These are phyloP conservation scores for Aspergillus coremiiformis DNA, from an alignment of 495 filamentous ascomycete species.

Conservation along the genomic window DNA sequence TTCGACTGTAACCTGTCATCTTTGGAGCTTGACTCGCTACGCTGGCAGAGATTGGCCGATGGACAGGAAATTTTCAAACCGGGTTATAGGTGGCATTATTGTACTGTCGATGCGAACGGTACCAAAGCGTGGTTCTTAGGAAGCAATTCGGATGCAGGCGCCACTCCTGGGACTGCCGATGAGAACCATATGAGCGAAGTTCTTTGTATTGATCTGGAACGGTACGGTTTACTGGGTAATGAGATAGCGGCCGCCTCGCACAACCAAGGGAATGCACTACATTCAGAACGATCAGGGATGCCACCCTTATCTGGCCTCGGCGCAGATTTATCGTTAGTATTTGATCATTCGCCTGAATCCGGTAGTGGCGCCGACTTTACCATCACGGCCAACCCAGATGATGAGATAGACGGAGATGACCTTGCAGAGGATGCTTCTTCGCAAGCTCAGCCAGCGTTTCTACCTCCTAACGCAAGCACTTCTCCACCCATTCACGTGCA, in stretches of 20 bases:
- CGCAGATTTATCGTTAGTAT: slow-evolving; percentile 72
- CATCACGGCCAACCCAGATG: slow-evolving; percentile 70
- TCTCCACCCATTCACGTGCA: slow-evolving; percentile 88
- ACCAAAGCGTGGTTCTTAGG: slow-evolving; percentile 97
- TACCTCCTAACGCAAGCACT: slow-evolving; percentile 54
- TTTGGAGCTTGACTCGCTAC: slow-evolving; percentile 73
- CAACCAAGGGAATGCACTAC: slow-evolving; percentile 48
- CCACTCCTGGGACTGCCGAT: slow-evolving; percentile 44
- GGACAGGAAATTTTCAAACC: slow-evolving; percentile 84
- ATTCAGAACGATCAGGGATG: slow-evolving; percentile 40
- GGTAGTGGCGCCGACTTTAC: slow-evolving; percentile 80
- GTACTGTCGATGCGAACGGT: slow-evolving; percentile 82
- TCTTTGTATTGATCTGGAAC: slow-evolving; percentile 78
- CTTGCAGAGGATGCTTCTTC: slow-evolving; percentile 37
- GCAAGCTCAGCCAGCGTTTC: slow-evolving; percentile 49
- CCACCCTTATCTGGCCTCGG: slow-evolving; percentile 59
- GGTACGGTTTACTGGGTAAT: slow-evolving; percentile 82
- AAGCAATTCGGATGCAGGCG: slow-evolving; percentile 62
- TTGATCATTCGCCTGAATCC: slow-evolving; percentile 69
- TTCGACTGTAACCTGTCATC: slow-evolving; percentile 87
- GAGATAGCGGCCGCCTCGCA: slow-evolving; percentile 54
- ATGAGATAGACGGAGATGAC: slow-evolving; percentile 54
- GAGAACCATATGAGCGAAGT: slow-evolving; percentile 94
- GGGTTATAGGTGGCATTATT: slow-evolving; percentile 94
- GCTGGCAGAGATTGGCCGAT: slow-evolving; percentile 90